A percentile compares a stretch with the other conserved stretches of the same genome.
These are phyloP conservation scores for Suillus subalutaceus DNA, from an alignment of 768 basidiomycete species.

Conservation along the genomic window DNA sequence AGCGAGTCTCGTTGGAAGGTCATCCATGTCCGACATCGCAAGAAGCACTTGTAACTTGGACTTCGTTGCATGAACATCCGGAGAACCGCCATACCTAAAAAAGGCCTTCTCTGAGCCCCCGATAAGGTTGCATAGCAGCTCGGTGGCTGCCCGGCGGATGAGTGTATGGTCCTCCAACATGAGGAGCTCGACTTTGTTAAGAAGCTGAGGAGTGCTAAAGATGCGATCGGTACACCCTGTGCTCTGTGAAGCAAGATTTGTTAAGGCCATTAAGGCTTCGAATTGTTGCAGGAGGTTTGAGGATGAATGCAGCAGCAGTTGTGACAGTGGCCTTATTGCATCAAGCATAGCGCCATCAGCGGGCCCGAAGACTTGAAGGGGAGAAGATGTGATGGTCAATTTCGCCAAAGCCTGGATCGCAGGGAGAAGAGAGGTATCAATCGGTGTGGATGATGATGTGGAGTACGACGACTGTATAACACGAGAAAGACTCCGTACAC, in stretches of 20 bases:
- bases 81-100: constrained; percentile 63
- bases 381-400: constrained; percentile 89
- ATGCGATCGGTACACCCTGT: constrained; percentile 68
- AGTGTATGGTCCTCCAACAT: constrained; percentile 83
- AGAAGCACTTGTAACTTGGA: constrained; percentile 81
- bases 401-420: constrained; percentile 91
- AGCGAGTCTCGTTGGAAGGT: constrained; percentile 83
- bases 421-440: constrained; percentile 45
- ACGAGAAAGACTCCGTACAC: constrained; percentile 63
- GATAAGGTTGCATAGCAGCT: constrained; percentile 91
- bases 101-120: constrained; percentile 77
- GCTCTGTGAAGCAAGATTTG: constrained; percentile 86
- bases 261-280: constrained; percentile 94
- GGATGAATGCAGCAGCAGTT: constrained; percentile 68
- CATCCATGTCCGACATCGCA: constrained; percentile 86
- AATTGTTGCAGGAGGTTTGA: constrained; percentile 83
- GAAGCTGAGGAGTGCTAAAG: constrained; percentile 58
- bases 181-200: constrained; percentile 70
- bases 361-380: constrained; percentile 89
- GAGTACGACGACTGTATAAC: constrained; percentile 57
- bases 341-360: constrained; percentile 76
- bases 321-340: constrained; percentile 78
- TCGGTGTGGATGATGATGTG: constrained; percentile 25
- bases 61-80: constrained; percentile 36
- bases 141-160: constrained; percentile 84